Evolutionary conservation across 805 yeast genomes (phyloP).

Genomic region (Hemisphaericaspora nanyangensis): DNA sequence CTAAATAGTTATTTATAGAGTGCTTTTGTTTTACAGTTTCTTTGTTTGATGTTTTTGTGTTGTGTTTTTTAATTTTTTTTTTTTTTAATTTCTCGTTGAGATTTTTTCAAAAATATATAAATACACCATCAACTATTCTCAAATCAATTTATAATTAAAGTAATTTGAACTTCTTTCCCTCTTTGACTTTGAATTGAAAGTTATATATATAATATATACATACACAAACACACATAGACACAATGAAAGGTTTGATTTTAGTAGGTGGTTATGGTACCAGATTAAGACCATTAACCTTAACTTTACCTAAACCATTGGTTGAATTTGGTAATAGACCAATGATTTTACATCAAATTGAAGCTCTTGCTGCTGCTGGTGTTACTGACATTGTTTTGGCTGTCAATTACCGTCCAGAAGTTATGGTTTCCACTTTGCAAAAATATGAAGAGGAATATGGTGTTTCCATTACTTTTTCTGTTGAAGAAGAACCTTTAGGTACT

Average conservation of each 20-base stretch:
- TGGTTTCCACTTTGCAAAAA: slow-evolving; percentile 92
- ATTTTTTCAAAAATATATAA: not conserved
- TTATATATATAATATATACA: no score
- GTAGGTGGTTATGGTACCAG: slow-evolving; percentile 99
- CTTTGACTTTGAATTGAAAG: no score
- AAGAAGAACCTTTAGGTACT: slow-evolving; percentile 98
- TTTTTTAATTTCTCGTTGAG: no score
- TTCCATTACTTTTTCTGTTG: slow-evolving; percentile 92
- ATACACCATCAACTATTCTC: not conserved
- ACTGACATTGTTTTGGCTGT: slow-evolving; percentile 98
- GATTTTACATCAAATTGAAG: slow-evolving; percentile 98
- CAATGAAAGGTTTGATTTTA: slow-evolving; percentile 93
- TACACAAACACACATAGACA: slow-evolving; percentile 8
- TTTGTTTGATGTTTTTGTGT: no score
- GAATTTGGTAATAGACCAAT: slow-evolving; percentile 99
- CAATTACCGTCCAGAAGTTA: slow-evolving; percentile 98
- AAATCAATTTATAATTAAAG: no score
- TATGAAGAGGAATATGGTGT: slow-evolving; percentile 96
- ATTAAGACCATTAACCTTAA: slow-evolving; percentile 95
- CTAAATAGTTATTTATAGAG: no score
- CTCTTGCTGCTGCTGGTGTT: slow-evolving; percentile 96
- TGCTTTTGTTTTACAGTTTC: no score
- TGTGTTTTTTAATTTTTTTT: no score
- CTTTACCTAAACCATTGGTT: slow-evolving; percentile 94
- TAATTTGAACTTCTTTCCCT: no score